Base-by-base conservation (phyloP, 768 basidiomycete species). In the Tricholoma bakamatsutake region DNA sequence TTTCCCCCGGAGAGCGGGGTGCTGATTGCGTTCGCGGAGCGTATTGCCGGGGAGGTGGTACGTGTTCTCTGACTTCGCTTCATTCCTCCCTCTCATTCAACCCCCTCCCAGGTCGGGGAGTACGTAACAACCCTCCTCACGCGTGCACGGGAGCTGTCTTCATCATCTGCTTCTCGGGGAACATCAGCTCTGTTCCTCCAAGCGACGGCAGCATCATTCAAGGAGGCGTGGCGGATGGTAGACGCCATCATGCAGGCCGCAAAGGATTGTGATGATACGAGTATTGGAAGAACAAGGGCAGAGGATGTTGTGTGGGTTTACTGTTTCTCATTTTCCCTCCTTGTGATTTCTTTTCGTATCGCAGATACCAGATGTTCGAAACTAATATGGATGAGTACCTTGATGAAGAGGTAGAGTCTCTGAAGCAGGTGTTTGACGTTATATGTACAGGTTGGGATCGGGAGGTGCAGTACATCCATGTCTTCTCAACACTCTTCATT, bases 361-460 rank as follows among this genome's bases (percentile, higher is more conserved):
- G 9, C 54, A 95, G 93, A 11, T 96, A 92, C 68, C 82, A 80
- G 46, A 97, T 98, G 93, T 98, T 98, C 62, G 95, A 98, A 69
- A 76, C 80, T 9, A 90, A 95, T 67, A 97, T 98, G 92, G 95
- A 97, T 66, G 95, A 98, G 64, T 98, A 98, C 64, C 85, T 98
- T 2, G 89, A 93, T 57, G 93, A 98, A 65, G 96, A 99, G 68
- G 80, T 88, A 5, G 95, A 97, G 55, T 80, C 79, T 56, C 78
- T 92, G 50, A 93, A 93, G 63, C 78, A 77, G 4, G 73, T 79
- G 0, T 82, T 97, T 54, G 89, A 91, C 31, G 73, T 69, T 2
- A 88, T 89, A 12, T 94, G 89, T 66, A 81, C 81, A 56, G 76
- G 73, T 1, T 98, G 94, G 97, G 88, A 95, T 56, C 75, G 73